These are phyloP conservation scores for Candida easanensis DNA, from an alignment of 805 yeast genomes.

Conservation along the genomic window DNA sequence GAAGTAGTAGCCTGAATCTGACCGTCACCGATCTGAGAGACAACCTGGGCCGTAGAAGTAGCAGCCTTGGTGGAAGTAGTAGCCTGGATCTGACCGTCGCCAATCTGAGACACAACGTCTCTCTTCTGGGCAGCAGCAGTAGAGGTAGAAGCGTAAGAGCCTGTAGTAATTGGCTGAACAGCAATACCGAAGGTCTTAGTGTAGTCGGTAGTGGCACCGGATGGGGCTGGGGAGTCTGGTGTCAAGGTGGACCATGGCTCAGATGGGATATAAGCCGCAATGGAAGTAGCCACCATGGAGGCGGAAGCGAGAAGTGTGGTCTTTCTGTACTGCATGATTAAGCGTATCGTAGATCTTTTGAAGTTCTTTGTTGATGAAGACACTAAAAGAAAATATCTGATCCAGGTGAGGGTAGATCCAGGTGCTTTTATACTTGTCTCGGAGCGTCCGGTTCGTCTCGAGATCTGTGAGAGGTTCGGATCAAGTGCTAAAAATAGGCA, in stretches of 20 bases:
- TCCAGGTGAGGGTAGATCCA: neutral
- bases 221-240: slow-evolving; percentile 36
- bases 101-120: slow-evolving; percentile 51
- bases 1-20: slow-evolving; percentile 33
- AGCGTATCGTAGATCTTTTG: neutral
- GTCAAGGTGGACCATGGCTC: slow-evolving; percentile 47
- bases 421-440: slow-evolving; percentile 6
- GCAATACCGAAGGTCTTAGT: slow-evolving; percentile 43
- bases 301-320: slow-evolving; percentile 38
- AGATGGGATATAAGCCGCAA: slow-evolving; percentile 66
- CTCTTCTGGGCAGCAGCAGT: slow-evolving; percentile 31
- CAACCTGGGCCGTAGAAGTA: slow-evolving; percentile 33
- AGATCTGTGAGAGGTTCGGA: slow-evolving; percentile 1
- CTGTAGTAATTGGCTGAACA: slow-evolving; percentile 33
- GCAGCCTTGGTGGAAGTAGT: slow-evolving; percentile 33
- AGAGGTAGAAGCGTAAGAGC: slow-evolving; percentile 33
- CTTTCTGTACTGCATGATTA: slow-evolving; percentile 44
- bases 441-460: neutral
- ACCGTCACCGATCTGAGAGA: slow-evolving; percentile 46
- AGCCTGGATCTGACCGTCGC: slow-evolving; percentile 58
- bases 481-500: slow-evolving; percentile 5
- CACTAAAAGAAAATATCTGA: neutral
- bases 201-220: slow-evolving; percentile 37
- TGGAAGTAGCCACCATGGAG: slow-evolving; percentile 42
- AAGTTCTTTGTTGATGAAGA: slow-evolving; percentile 2